Base-by-base conservation (phyloP, 352 stramenopile genomes). In the Pythium apleroticum region DNA sequence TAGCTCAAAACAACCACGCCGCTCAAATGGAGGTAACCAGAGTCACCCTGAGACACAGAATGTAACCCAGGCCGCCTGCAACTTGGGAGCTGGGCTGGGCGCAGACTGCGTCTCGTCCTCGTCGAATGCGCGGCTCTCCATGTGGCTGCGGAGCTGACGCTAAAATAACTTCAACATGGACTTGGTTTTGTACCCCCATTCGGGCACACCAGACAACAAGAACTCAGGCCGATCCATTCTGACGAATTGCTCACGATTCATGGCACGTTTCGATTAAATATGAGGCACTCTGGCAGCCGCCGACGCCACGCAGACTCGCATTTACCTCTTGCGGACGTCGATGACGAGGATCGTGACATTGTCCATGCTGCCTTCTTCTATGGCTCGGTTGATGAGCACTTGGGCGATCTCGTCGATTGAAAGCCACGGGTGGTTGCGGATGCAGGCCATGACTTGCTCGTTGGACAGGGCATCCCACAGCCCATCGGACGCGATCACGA, bases 281-380 rank as follows among this genome's bases (percentile, higher is more conserved):
- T 28, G 54, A 56, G 54, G 9, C 31, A 46, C 30, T 15, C 30
- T 25, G 14, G 25, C 37, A 12, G 33, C 33, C 33, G 15, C 33
- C 33, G 33, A 39, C 33, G 33, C 11, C 33, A 39, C 11, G 11
- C 3, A 11, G 8, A 39, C 20, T 27, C 20, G 37, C 3, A 24
- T 60, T 57, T 59, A 72, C 57, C 53, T 52, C 64, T 69, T 70
- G 52, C 82, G 84, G 17, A 94, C 72, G 39, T 94, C 83, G 52
- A 89, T 78, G 37, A 91, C 71, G 57, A 91, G 53, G 28, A 89
- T 82, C 6, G 86, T 94, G 50, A 94, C 75, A 65, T 94, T 94
- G 69, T 94, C 86, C 52, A 80, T 66, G 50, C 80, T 90, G 24
- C 80, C 80, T 25, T 83, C 68, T 61, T 94, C 80, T 1, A 92